Evolutionary conservation across 2,329 filamentous ascomycete species (phyloP).

Genomic region (Aspergillus flavus): DNA sequence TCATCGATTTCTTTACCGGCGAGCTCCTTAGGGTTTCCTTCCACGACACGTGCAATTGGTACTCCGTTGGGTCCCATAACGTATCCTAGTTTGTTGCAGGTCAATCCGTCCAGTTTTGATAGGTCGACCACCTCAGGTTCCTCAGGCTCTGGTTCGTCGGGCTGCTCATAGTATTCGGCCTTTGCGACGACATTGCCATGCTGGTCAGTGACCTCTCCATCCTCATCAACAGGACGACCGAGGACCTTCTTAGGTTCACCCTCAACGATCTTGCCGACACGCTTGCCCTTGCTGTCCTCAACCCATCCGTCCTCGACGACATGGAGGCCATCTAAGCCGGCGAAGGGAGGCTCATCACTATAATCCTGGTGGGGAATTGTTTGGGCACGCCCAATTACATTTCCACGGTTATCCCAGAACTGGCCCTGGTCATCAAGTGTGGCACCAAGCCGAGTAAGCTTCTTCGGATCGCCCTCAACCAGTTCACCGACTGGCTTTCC

Average conservation of each 20-base stretch:
- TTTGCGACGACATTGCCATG: conserved; percentile 64
- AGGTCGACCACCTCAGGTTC: conserved; percentile 50
- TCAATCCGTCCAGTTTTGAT: conserved; percentile 56
- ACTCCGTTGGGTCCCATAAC: conserved; percentile 57
- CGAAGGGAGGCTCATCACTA: conserved; percentile 45
- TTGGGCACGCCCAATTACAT: conserved; percentile 63
- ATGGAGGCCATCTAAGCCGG: conserved; percentile 50
- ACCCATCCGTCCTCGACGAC: conserved; percentile 53
- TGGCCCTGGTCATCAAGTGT: conserved; percentile 62
- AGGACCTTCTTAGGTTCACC: conserved; percentile 63
- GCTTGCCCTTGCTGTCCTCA: conserved; percentile 51
- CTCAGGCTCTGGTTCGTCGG: conserved; percentile 49
- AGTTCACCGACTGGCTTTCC: conserved; percentile 60
- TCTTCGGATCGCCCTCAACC: conserved; percentile 65
- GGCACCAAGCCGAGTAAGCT: conserved; percentile 49
- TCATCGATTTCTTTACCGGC: conserved; percentile 60
- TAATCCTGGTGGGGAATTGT: conserved; percentile 42
- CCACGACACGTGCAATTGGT: conserved; percentile 58
- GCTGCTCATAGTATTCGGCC: conserved; percentile 55
- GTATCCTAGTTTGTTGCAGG: conserved; percentile 61
- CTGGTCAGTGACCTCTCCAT: conserved; percentile 65
- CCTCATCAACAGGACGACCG: conserved; percentile 62
- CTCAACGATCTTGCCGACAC: conserved; percentile 56
- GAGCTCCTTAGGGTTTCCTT: conserved; percentile 59
- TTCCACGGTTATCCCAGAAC: conserved; percentile 65